Base-by-base conservation (phyloP, 2,329 filamentous ascomycete species). In the Trichoderma sp. region DNA sequence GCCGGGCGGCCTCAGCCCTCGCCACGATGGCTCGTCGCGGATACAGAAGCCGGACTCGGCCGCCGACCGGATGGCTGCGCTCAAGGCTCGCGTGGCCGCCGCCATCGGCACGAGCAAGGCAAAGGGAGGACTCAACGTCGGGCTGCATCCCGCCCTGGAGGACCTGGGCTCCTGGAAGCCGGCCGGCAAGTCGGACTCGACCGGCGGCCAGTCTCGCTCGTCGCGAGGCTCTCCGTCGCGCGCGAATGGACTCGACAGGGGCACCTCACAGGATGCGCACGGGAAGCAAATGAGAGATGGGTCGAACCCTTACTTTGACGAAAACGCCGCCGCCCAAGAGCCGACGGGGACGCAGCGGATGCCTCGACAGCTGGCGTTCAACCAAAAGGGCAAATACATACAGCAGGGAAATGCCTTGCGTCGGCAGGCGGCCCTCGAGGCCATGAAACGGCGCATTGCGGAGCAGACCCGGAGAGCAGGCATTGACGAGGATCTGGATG, bases 311-410 rank as follows among this genome's bases (percentile, higher is more conserved):
- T 97, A 97, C 75, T 93, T 90, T 69, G 92, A 96, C 72, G 83
- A 89, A 7, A 89, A 80, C 69, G 77, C 88, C 14, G 83, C 85
- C n/a, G 79, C 83, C 5, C 87, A 89, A 82, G 83, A 69, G 79
- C 81, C 62, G 73, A 68, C 81, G 76, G 72, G 74, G 39, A 91
- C 89, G 71, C 81, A 84, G 44, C 85, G 93, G 58, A 84, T 90
- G 68, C 85, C 92, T 12, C 88, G 91, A 66, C 88, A 91, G 69
- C 83, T 99, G 19, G 80, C 92, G 14, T 98, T 99, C 81, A 97
- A 97, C 72, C 89, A 93, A 71, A 96, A 96, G 76, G 95, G 95
- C 61, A 98, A 98, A 83, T 98, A 97, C 74, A 97, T 98, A 67
- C 90, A 93, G 69, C 94, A 98, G 78, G 95, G 91, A 7, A 94